Base-by-base conservation (phyloP, 192 early-diverging fungal genomes). In the Backusella australiensis region DNA sequence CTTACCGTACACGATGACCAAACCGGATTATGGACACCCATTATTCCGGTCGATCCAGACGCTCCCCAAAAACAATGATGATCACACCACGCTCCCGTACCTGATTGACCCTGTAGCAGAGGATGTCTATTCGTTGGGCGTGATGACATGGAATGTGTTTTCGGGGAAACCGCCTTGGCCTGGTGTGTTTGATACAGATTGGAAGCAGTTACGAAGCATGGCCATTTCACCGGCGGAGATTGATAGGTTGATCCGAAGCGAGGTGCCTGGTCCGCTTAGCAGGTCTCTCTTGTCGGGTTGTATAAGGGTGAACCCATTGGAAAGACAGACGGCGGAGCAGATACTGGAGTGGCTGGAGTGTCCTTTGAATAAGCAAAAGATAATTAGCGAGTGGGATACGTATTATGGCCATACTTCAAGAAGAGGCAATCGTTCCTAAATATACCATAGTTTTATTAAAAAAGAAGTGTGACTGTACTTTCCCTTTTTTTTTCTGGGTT, bases 11-110 rank as follows among this genome's bases (percentile, higher is more conserved):
- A 81, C 86, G 6, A 81, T 80, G 32, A 76, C 80, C 4, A 81
- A 78, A 44, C 88, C 89, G 0, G 88, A 89, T 72, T 86, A 90
- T 74, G 88, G 88, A 0, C 89, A 90, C 68, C 80, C 80, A 34
- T 75, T 87, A n/a, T 86, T 88, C 34, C 36, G 85, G 32, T 90
- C 88, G 11, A 87, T 88, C 12, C 77, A 89, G 78, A 85, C 85
- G 1, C 75, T 90, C 21, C 86, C 87, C 23, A 76, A 78, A 9
- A 90, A 65, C 36, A 84, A 83, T 29, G 34, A 71, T 14, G 88
- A 91, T 72, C 75, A 79, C 12, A 34, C 26, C 0, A 69, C 84
- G 0, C 41, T 90, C 2, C 76, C 83, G 0, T 75, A 74, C 26
- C 80, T 86, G 9, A 82, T 86, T 15, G 78, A 90, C 59, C 86